Base-by-base conservation (phyloP, 2,329 filamentous ascomycete species). In the Phoma sp. region DNA sequence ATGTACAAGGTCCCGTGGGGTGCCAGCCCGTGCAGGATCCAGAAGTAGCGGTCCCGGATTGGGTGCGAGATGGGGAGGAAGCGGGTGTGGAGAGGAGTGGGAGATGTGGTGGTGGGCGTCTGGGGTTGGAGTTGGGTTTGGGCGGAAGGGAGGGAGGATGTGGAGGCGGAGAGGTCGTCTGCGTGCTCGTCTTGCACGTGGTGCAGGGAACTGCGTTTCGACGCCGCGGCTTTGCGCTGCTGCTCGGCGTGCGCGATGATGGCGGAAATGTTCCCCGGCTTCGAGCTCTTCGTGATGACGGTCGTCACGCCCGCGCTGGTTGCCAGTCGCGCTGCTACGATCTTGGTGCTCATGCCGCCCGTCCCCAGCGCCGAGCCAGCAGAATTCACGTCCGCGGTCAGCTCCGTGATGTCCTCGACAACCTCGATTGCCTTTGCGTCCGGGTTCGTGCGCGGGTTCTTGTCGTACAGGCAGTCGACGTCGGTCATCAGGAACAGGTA, bases 401-500 rank as follows among this genome's bases (percentile, higher is more conserved):
- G 81, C 4, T 86, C 82, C 0, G 85, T 82, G 56, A 99, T 96
- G 69, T 99, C 92, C 48, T 95, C 88, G 1, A 99, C 92, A 1
- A 97, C 89, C 69, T 96, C 89, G 55, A 99, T 98, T 0, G 95
- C 86, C 68, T 89, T 85, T 7, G 95, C 95, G 68, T 97, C 89
- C 0, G 91, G 87, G 67, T 96, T 82, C 1, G 86, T 88, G 27
- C 95, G 85, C 1, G 95, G 95, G 67, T 99, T 99, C 76, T 93
- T 95, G 75, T 96, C 92, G 75, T 99, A 99, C 10, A 99, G 81
- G 71, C 93, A 97, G 73, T 99, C 95, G 42, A 99, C 95, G 71
- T 99, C 95, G 1, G 95, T 99, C 95, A 99, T 98, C 60, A 99
- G 83, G 77, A 99, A 99, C 8, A 99, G 83, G 67, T 96, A 91